Evolutionary conservation across 176 grass and related monocot species (phyloP), one percentile per base, ranked within the genome.

Genomic region (Oryza meridionalis): DNA sequence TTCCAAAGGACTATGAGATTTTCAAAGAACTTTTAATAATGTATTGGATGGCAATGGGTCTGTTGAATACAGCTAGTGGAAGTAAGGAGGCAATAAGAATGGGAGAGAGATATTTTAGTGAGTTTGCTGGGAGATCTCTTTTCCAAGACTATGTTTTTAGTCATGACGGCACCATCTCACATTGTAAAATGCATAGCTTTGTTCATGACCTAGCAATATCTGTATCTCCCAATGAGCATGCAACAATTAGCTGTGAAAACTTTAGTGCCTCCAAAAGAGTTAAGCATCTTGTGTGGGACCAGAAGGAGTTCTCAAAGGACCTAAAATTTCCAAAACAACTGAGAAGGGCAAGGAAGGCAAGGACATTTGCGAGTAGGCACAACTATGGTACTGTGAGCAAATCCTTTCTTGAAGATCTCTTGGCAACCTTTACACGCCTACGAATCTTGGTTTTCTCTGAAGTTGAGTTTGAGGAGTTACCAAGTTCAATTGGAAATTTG

Each of bases 91-190:
- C 3, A 19, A 31, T 66, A 44, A 9, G 6, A n/a, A 22, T 7
- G 7, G 80, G 69, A 64, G 3, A 31, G 43, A 33, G 0, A 14
- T 82, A 15, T 38, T 73, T 64, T 5, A 55, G 24, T 44, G 37
- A 82, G 1, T 38, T 82, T 64, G 1, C 72, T 9, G 69, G 69
- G 26, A 73, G 69, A 64, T 82, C 80, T 32, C 55, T 82, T 47
- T 73, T 82, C 10, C 53, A 82, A 1, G 80, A 82, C 2, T 29
- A 6, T 10, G 3, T 2, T 33, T 0, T n/a, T 1, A 1, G 11
- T 61, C 42, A 31, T 45, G 80, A 73, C 1, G 2, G 19, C 0
- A 32, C 35, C 21, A 32, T 63, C 44, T 1, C 3, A 1, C 9
- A 2, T n/a, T 62, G 35, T 10, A 82, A 46, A 64, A 73, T 73